A percentile compares a stretch with the other conserved stretches of the same genome.
Evolutionary conservation across 108 stramenopile genomes (phyloP).

Genomic region (Discostella stelligeroides): DNA sequence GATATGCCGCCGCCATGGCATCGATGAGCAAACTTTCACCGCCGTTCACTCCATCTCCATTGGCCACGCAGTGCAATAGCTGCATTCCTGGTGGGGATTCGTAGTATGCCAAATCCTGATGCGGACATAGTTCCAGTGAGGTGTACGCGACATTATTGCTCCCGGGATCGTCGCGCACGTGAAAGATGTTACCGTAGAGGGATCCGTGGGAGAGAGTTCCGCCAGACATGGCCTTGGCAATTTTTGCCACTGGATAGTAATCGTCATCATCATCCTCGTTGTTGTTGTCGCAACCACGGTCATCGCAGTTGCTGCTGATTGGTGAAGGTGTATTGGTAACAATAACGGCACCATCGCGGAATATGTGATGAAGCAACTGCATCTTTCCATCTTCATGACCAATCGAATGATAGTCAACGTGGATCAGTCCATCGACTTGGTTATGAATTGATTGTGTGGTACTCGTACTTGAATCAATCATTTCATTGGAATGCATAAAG

Average conservation of each 20-base stretch:
- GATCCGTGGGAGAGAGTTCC: slow-evolving; percentile 74
- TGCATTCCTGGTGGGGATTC: slow-evolving; percentile 82
- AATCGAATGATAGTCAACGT: slow-evolving; percentile 51
- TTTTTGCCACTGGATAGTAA: slow-evolving; percentile 47
- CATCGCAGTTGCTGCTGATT: slow-evolving; percentile 4
- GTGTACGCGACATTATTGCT: slow-evolving; percentile 81
- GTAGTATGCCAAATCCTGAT: slow-evolving; percentile 86
- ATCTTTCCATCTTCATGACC: slow-evolving; percentile 30
- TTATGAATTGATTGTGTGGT: slow-evolving; percentile 13
- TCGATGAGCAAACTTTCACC: slow-evolving; percentile 80
- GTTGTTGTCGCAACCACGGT: not conserved
- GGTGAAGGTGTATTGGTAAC: slow-evolving; percentile 47
- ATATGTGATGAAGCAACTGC: slow-evolving; percentile 45
- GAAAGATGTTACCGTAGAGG: slow-evolving; percentile 81
- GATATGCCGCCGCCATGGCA: slow-evolving; percentile 77
- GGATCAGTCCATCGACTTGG: slow-evolving; percentile 27
- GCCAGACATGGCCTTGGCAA: slow-evolving; percentile 61
- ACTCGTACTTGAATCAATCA: too few relatives aligned
- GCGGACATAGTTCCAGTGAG: slow-evolving; percentile 56
- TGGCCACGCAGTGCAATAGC: slow-evolving; percentile 67
- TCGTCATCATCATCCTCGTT: slow-evolving; percentile 6
- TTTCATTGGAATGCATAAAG: slow-evolving; percentile 15
- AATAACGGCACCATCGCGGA: slow-evolving; percentile 67
- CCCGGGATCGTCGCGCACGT: slow-evolving; percentile 53
- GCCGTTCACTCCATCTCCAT: slow-evolving; percentile 46